Base-by-base conservation (phyloP, 345 rosid genomes). In the Brassica nigra region DNA sequence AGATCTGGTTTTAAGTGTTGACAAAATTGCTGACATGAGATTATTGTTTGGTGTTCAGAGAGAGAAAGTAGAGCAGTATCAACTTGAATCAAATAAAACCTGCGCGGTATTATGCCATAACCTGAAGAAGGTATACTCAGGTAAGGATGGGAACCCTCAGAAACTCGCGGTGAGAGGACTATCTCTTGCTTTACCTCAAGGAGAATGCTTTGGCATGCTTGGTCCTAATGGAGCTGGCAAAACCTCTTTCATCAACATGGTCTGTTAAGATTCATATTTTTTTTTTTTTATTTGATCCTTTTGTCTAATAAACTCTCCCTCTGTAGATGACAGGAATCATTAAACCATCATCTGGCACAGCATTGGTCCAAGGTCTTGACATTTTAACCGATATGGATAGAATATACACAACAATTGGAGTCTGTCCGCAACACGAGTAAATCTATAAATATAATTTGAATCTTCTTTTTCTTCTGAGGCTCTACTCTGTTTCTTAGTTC, bases 211-310 rank as follows among this genome's bases (percentile, higher is more conserved):
- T 66, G 99, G 99, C 54, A 86, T 95, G 89, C 96, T 95, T 72
- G 98, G 99, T 78, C 99, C 99, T 11, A 95, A 95, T 78, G 99
- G 98, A 70, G 98, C 99, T 23, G 98, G 99, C 62, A 95, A 95
- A 81, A 93, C 99, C 36, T 93, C 98, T 71, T 91, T 95, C 76
- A 91, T 95, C 73, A 91, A 86, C 65, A 95, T 95, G 98, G 99
- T 93, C 37, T 8, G 68, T 31, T 31, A 6, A 6, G 20, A 15
- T 29, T 62, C 18, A 62, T 14, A 42, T 49, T n/a, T 49, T 49
- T n/a, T 8, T 6, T 28, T 42, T 11, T 23, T 23, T 23, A 23
- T 23, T 42, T 23, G 29, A 49, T 64, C 59, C 1, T 3, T 31
- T 58, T 9, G 9, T 2, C 64, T 29, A 27, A 28, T 57, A 23